These are phyloP conservation scores for Mortierella antarctica DNA, from an alignment of 192 early-diverging fungal species.

Conservation along the genomic window DNA sequence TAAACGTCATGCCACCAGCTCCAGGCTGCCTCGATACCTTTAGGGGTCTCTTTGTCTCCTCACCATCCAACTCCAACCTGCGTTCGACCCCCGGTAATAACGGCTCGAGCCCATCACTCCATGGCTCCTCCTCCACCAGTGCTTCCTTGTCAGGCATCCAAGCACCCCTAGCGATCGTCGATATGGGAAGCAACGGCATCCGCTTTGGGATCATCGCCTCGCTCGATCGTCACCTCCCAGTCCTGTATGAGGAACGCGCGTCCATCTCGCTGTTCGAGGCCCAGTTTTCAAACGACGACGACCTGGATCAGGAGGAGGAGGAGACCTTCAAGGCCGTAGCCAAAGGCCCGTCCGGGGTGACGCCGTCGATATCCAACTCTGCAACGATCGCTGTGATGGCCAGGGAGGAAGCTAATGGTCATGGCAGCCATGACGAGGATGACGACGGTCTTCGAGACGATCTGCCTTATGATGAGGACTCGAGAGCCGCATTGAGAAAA, in stretches of 20 bases:
- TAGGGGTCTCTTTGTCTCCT: conserved; percentile 18
- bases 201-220: conserved; percentile 65
- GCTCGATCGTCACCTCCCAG: conserved; percentile 59
- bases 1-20: conserved; percentile 9
- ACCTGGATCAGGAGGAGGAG: neutral
- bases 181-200: conserved; percentile 72
- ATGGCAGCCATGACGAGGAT: conserved; percentile 13
- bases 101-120: neutral
- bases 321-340: no score
- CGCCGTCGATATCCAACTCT: conserved; percentile 38
- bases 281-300: conserved; percentile 25
- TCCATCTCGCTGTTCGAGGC: conserved; percentile 66
- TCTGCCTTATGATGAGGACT: neutral
- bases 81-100: neutral
- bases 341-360: neutral
- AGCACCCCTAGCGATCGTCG: conserved; percentile 59
- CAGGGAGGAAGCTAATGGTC: neutral
- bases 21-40: conserved; percentile 37
- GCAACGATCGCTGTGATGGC: conserved; percentile 34
- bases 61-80: conserved; percentile 2
- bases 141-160: conserved; percentile 20
- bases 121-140: conserved; percentile 1
- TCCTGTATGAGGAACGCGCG: conserved; percentile 65
- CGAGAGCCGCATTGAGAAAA: no score
- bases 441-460: no score